A percentile compares a stretch with the other conserved stretches of the same genome.
Conservation (phyloP, 345 rosid genomes). For the Salix exigua region DNA sequence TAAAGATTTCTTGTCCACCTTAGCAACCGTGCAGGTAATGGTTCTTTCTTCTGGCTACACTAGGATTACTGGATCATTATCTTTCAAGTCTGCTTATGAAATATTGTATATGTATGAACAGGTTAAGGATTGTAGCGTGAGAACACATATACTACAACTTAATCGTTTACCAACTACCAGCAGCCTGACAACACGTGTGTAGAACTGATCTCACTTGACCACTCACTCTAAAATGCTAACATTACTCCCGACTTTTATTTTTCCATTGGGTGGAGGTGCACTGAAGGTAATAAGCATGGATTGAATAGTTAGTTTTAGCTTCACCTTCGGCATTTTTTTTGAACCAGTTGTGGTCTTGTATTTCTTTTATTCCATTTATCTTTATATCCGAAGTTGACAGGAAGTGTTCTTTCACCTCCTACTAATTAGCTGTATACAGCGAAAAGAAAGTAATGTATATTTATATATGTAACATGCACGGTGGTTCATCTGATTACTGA, state of each 20-base stretch:
- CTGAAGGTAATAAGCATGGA: constrained; percentile 32
- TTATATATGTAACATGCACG: constrained; percentile 27
- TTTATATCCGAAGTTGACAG: constrained; percentile 20
- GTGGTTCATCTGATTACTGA: constrained; percentile 17
- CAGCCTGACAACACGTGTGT: constrained; percentile 62
- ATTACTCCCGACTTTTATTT: constrained; percentile 39
- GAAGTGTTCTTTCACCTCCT: constrained; percentile 16
- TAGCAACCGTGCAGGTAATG: constrained; percentile 78
- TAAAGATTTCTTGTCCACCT: constrained; percentile 57
- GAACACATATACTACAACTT: constrained; percentile 77
- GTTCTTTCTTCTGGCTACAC: not conserved
- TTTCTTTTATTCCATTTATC: constrained; percentile 4
- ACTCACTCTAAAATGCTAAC: constrained; percentile 59
- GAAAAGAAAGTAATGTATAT: constrained; percentile 33
- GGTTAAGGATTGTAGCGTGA: constrained; percentile 85
- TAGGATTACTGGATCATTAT: not conserved
- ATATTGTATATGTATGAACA: constrained; percentile 21
- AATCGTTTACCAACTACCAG: constrained; percentile 43
- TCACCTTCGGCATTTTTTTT: constrained; percentile 25
- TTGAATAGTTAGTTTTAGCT: constrained; percentile 31
- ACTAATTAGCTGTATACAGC: constrained; percentile 37
- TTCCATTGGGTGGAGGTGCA: constrained; percentile 33
- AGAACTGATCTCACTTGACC: constrained; percentile 71
- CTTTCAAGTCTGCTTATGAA: constrained; percentile 8
- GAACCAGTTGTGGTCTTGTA: constrained; percentile 24